Percentiles rank a stretch among this genome's conserved stretches.
These are phyloP conservation scores for Thelonectria rubi DNA, from an alignment of 2,329 filamentous ascomycete genomes.

Conservation along the genomic window DNA sequence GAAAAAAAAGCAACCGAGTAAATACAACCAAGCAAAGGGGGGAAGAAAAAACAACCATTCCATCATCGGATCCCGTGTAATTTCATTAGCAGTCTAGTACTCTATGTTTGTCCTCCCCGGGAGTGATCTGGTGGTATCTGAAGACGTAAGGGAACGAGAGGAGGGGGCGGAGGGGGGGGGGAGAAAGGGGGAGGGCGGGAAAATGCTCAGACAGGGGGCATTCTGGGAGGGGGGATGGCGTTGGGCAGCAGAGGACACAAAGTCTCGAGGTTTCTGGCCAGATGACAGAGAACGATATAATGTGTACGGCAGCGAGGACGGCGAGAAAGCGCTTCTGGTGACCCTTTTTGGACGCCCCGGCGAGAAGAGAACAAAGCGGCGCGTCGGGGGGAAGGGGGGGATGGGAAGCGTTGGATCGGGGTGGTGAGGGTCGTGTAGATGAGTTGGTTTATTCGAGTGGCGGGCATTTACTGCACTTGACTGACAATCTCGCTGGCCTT, in stretches of 20 bases:
- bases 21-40: constrained; percentile 1
- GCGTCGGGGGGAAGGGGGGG: not conserved
- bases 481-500: constrained; percentile 97
- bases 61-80: constrained; percentile 37
- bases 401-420: not conserved
- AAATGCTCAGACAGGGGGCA: no score
- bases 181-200: not conserved
- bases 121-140: constrained; percentile 50
- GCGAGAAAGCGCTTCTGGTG: constrained; percentile 27
- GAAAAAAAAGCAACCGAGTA: not conserved
- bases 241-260: constrained; percentile 13
- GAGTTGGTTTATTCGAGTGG: constrained; percentile 13
- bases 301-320: constrained; percentile 23
- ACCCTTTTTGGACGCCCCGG: constrained; percentile 18
- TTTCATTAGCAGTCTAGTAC: constrained; percentile 49
- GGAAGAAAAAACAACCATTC: constrained; percentile 7
- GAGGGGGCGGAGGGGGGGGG: constrained; percentile 18
- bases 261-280: constrained; percentile 18
- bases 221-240: constrained; percentile 1
- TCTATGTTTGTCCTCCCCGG: constrained; percentile 43
- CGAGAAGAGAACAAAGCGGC: constrained; percentile 26
- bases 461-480: constrained; percentile 66
- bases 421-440: constrained; percentile 4
- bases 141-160: constrained; percentile 42
- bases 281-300: constrained; percentile 17